These are phyloP conservation scores for Gregarina niphandrodes DNA, from an alignment of 169 alveolate species.

Conservation along the genomic window DNA sequence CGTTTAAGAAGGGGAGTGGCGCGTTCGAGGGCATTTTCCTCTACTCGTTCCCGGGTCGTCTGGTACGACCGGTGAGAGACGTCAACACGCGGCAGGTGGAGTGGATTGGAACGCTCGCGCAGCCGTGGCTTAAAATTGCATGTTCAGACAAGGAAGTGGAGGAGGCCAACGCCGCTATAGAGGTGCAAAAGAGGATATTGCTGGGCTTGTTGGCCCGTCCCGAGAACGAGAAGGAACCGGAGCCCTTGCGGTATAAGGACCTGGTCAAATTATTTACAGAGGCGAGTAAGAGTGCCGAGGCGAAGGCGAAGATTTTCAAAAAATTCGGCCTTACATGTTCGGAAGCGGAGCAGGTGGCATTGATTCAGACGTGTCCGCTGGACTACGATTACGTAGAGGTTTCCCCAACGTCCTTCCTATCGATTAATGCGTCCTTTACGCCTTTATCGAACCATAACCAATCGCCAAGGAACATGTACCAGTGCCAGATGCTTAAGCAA, in stretches of 20 bases:
- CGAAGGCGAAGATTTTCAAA: not conserved
- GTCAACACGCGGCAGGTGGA: slow-evolving; percentile 44
- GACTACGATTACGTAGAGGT: slow-evolving; percentile 76
- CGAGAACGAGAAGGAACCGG: not conserved
- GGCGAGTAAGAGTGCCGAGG: not conserved
- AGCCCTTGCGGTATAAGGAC: not conserved
- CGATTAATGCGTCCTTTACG: slow-evolving; percentile 79
- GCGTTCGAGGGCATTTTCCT: slow-evolving; percentile 67
- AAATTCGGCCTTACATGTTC: not conserved
- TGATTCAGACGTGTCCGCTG: slow-evolving; percentile 30
- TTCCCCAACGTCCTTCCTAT: slow-evolving; percentile 73
- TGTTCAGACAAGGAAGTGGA: slow-evolving; percentile 9
- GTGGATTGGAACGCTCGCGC: slow-evolving; percentile 86
- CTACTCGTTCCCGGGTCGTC: slow-evolving; percentile 77
- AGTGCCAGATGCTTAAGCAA: slow-evolving; percentile 96
- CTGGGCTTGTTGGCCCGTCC: not conserved
- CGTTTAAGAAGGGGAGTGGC: slow-evolving; percentile 9
- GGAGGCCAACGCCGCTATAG: not conserved
- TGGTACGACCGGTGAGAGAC: slow-evolving; percentile 82
- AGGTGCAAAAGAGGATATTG: not conserved
- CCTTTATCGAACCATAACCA: slow-evolving; percentile 97
- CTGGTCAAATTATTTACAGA: not conserved
- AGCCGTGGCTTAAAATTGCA: slow-evolving; percentile 36
- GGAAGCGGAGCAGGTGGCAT: not conserved
- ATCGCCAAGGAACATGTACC: slow-evolving; percentile 88